Conservation (phyloP, 208 protist genomes). For the Acanthamoeba quina region DNA sequence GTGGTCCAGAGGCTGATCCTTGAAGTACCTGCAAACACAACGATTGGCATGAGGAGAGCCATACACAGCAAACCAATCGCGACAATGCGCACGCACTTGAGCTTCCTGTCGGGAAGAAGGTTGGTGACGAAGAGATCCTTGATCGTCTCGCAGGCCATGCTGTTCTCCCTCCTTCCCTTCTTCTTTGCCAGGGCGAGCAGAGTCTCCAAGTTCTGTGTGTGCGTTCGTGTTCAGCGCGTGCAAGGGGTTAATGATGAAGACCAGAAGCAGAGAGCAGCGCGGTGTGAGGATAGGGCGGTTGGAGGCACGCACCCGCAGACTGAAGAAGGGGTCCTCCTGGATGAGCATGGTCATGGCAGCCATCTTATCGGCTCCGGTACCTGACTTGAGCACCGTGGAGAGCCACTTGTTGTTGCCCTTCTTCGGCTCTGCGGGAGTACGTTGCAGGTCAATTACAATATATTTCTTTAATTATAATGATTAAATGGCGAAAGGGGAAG, state of each 20-base stretch:
- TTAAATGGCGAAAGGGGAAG: background rate
- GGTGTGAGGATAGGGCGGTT: too few relatives aligned
- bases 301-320: slow-evolving; percentile 10
- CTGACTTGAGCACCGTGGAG: slow-evolving; percentile 70
- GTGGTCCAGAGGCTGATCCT: slow-evolving; percentile 1
- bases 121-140: slow-evolving; percentile 54
- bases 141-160: slow-evolving; percentile 66
- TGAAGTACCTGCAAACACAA: background rate
- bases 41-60: background rate
- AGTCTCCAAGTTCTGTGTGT: slow-evolving; percentile 20
- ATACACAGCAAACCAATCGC: background rate
- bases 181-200: slow-evolving; percentile 71
- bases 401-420: slow-evolving; percentile 72
- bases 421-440: slow-evolving; percentile 12
- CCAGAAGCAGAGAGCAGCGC: too few relatives aligned
- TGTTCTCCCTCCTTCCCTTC: slow-evolving; percentile 70
- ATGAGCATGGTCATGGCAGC: slow-evolving; percentile 74
- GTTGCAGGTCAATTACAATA: background rate
- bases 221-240: background rate
- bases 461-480: background rate
- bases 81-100: background rate
- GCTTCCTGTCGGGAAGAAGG: slow-evolving; percentile 65
- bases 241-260: background rate
- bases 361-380: slow-evolving; percentile 77
- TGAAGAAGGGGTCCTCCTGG: slow-evolving; percentile 66